Evolutionary conservation across 257 asterid genomes (phyloP).

Genomic region (Knoxia roxburghii): DNA sequence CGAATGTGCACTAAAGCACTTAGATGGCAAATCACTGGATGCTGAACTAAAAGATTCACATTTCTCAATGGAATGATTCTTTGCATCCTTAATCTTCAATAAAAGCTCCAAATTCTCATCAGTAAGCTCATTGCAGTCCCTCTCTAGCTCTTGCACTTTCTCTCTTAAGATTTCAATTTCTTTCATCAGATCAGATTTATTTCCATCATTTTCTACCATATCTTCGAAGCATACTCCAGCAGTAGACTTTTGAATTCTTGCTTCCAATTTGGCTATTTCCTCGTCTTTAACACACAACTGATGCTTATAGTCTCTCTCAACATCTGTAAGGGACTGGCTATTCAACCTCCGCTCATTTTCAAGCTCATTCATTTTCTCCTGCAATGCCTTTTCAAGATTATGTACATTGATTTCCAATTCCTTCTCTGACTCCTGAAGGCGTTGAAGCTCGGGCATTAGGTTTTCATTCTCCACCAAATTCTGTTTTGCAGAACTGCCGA

Average conservation of each 20-base stretch:
- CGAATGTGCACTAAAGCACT: slow-evolving; percentile 40
- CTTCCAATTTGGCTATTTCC: slow-evolving; percentile 42
- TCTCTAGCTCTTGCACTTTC: slow-evolving; percentile 67
- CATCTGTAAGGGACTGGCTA: slow-evolving; percentile 25
- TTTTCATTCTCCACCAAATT: slow-evolving; percentile 28
- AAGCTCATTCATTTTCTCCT: slow-evolving; percentile 39
- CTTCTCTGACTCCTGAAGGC: slow-evolving; percentile 46
- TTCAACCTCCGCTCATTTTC: slow-evolving; percentile 38
- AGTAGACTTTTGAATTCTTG: slow-evolving; percentile 20
- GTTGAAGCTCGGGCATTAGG: slow-evolving; percentile 32
- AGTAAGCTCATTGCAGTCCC: slow-evolving; percentile 77
- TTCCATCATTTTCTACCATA: slow-evolving; percentile 17
- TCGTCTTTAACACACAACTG: slow-evolving; percentile 44
- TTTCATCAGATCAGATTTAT: slow-evolving; percentile 26
- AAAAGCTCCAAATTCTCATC: slow-evolving; percentile 79
- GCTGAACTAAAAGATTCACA: slow-evolving; percentile 38
- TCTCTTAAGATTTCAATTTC: slow-evolving; percentile 52
- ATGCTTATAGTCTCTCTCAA: slow-evolving; percentile 34
- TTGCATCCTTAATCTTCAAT: slow-evolving; percentile 64
- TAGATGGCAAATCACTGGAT: slow-evolving; percentile 36
- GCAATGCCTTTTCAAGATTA: slow-evolving; percentile 35
- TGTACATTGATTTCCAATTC: slow-evolving; percentile 31
- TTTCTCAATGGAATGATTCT: slow-evolving; percentile 21
- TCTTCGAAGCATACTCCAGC: slow-evolving; percentile 17
- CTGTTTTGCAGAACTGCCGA: slow-evolving; percentile 22